Evolutionary conservation across 2,329 filamentous ascomycete genomes (phyloP), one percentile per base, ranked within the genome.

Genomic region (Xylariaceae sp.): DNA sequence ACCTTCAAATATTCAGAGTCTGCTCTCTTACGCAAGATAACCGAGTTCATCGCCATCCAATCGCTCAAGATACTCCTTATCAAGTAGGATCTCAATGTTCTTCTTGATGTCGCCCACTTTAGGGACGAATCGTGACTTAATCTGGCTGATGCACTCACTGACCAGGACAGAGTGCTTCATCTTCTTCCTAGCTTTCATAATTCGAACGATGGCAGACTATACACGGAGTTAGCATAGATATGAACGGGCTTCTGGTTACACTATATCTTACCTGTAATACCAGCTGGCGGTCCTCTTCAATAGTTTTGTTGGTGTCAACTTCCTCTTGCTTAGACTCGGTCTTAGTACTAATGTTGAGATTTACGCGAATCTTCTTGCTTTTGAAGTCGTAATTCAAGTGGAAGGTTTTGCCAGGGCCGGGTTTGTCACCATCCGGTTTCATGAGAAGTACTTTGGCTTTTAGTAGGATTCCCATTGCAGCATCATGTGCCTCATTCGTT

Each of bases 111-210:
- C 95, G 14, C 86, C 82, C 26, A 99, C 85, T 78, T 96, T 96
- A 36, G 95, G 95, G 56, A 92, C 87, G 76, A 99, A 99, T 36
- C 95, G 91, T 37, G 87, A 88, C 73, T 90, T 91, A 74, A 99
- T 97, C 76, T 98, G 95, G 71, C 88, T 89, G 74, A 99, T 98
- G 21, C 93, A 96, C 78, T 99, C 95, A 71, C 91, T 89, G 52
- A 99, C 92, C 11, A 99, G 87, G 71, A 95, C 90, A 60, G 89
- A 87, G 78, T 99, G 94, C 85, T 97, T 98, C 91, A 98, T 96
- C 79, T 89, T 91, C 87, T 99, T 98, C 60, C 95, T 89, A 3
- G 94, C 96, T 81, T 99, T 99, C 95, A 99, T 99, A 79, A 99
- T 97, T 71, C 95, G 91, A 55, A 99, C 95, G 74, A 99, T 98